Percentiles rank a stretch among this genome's conserved stretches.
Evolutionary conservation across 352 stramenopile genomes (phyloP).

Genomic region (Phytopythium cucurbitacearum): DNA sequence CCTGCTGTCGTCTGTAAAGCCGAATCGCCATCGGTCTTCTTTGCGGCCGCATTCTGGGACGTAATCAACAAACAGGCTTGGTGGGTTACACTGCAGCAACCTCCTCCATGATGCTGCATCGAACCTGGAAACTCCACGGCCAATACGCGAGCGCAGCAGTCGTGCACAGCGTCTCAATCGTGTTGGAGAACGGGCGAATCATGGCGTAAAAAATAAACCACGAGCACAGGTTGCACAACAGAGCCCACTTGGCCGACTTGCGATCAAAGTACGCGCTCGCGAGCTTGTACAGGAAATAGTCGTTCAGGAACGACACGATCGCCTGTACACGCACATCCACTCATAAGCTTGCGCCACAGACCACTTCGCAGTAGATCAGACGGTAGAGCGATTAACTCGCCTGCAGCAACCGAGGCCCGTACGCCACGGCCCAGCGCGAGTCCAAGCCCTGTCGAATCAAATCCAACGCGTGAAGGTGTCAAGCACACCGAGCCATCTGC

Average conservation of each 20-base stretch:
- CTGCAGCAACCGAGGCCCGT: conserved; percentile 69
- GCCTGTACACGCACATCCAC: conserved; percentile 20
- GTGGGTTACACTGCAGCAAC: not conserved
- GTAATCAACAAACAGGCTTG: not conserved
- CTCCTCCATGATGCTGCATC: not conserved
- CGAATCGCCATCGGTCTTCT: conserved; percentile 33
- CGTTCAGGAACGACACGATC: conserved; percentile 55
- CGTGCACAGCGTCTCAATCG: conserved; percentile 78
- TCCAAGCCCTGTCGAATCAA: conserved; percentile 49
- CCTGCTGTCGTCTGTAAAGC: conserved; percentile 16
- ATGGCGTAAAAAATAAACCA: conserved; percentile 88
- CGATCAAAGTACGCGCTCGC: conserved; percentile 59
- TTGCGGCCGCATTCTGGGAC: conserved; percentile 14
- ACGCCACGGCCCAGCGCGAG: conserved; percentile 79
- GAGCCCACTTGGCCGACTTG: conserved; percentile 55
- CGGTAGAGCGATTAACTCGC: conserved; percentile 11
- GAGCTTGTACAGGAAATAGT: conserved; percentile 74
- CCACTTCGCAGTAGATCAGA: not conserved
- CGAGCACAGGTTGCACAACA: conserved; percentile 73
- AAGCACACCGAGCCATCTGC: not conserved
- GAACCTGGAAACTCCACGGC: conserved; percentile 71
- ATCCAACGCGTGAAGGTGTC: not conserved
- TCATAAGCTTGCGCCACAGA: not conserved
- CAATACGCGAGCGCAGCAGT: conserved; percentile 68
- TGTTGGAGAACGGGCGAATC: conserved; percentile 86